Base-by-base conservation (phyloP, 2,329 filamentous ascomycete species). In the Trichoderma guizhouense region DNA sequence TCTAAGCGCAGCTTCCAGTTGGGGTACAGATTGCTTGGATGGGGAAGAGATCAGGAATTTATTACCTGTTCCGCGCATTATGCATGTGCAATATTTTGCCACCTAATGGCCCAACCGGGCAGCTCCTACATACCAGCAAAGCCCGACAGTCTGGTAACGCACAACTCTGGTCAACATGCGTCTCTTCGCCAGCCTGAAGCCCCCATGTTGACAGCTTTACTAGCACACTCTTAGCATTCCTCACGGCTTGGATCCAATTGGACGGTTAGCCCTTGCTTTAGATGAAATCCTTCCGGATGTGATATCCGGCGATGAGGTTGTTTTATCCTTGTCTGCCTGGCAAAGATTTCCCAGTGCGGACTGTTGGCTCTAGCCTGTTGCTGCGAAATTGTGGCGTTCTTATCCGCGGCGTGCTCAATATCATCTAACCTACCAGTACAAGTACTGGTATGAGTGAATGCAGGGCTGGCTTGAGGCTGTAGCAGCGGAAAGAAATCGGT, bases 61-160 rank as follows among this genome's bases (percentile, higher is more conserved):
- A 55, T 34, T 39, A 18, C 24, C 26, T 53, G 28, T 30, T 24
- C 21, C n/a, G 7, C 32, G 47, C 47, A 66, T 34, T 30, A 55
- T 66, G 39, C 62, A 51, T 34, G 32, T 57, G 30, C 32, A 57
- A 12, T 32, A n/a, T 18, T 21, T 8, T 32, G 39, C n/a, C 21
- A 34, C 21, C 30, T 26, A 26, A 26, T 55, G 47, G 47, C 47
- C 47, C n/a, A 53, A 53, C 47, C 47, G 28, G 9, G 9, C 51
- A 43, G 15, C 51, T 68, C 53, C 53, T 58, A 24, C 34, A 18
- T 43, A 11, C 53, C 61, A 65, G 39, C 36, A 43, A 71, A 34
- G 60, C 69, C 69, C 61, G 60, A 71, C 47, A 58, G 61, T 65
- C n/a, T 65, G 60, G 60, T 71, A 65, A 47, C 34, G 67, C 57